Conservation (phyloP, 2,329 filamentous ascomycete genomes). For the Diaporthe velutina region DNA sequence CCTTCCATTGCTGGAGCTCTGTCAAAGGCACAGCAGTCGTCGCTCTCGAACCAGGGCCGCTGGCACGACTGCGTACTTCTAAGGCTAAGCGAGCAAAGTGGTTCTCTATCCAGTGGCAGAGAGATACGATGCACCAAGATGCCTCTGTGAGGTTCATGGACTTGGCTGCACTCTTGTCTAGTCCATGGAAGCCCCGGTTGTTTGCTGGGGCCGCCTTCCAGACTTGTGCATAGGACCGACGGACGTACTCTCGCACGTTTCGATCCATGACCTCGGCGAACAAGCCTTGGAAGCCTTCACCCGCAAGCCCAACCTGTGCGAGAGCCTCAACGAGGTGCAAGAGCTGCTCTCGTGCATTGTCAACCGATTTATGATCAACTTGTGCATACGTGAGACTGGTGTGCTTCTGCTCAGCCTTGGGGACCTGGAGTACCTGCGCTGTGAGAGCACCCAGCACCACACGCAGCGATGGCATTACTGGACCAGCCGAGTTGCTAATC, state of each 20-base stretch:
- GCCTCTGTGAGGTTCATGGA: constrained; percentile 52
- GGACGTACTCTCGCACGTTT: constrained; percentile 74
- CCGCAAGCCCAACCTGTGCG: constrained; percentile 75
- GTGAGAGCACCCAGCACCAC: constrained; percentile 67
- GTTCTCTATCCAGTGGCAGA: constrained; percentile 77
- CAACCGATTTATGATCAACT: constrained; percentile 41
- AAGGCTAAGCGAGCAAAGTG: constrained; percentile 74
- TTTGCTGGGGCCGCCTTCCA: constrained; percentile 61
- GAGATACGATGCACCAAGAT: constrained; percentile 68
- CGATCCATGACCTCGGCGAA: constrained; percentile 79
- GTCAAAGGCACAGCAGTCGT: constrained; percentile 58
- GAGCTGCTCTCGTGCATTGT: constrained; percentile 63
- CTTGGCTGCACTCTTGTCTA: constrained; percentile 38
- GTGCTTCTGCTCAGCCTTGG: constrained; percentile 17
- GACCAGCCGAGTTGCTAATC: constrained; percentile 72
- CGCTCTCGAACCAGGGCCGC: constrained; percentile 48
- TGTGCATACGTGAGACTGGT: not conserved
- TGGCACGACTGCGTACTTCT: constrained; percentile 67
- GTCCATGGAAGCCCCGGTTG: constrained; percentile 32
- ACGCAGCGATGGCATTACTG: constrained; percentile 66
- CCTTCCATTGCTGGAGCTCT: constrained; percentile 77
- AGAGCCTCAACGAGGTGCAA: constrained; percentile 70
- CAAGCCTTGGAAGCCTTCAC: constrained; percentile 76
- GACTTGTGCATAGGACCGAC: constrained; percentile 71
- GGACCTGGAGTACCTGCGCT: constrained; percentile 60